Evolutionary conservation across 345 rosid species (phyloP), one percentile per base, ranked within the genome.

Genomic region (Ceriops decandra): DNA sequence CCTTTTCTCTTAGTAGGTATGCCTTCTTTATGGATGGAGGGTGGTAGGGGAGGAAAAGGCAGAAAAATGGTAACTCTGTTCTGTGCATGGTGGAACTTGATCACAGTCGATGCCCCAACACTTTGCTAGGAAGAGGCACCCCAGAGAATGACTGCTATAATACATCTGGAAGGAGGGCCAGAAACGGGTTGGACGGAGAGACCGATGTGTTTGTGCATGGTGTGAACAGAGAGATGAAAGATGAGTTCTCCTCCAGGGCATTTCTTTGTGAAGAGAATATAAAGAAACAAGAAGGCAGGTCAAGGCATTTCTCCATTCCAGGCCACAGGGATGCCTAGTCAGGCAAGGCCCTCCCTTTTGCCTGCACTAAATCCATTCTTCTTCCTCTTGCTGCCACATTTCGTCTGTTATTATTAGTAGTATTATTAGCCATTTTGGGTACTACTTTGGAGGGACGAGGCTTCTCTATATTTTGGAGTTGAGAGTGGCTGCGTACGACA

Each of bases 71-170:
- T 13, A 0, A 15, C 15, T 13, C 17, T 11, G 17, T 24, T 21
- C 30, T 24, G 28, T 56, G 28, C 59, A 56, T 11, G 16, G 9
- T 95, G 98, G 96, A 93, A 95, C 70, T 68, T 91, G 53, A 91
- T 95, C 17, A 91, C 90, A 96, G 96, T 95, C 0, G 96, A 91
- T 30, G 99, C 99, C 1, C 95, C 95, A 0, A 87, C 92, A 0
- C 97, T 95, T 2, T 91, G 86, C 77, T 81, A 84, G 22, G 86
- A 85, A 5, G 95, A 90, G 54, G 92, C 95, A 4, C 99, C 98
- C 0, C 95, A 96, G 69, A 85, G 99, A 74, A 95, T 90, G 99
- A 86, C 80, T 1, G 88, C 98, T 0, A 88, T 91, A 57, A 87
- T 72, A 88, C 96, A 0, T 95, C 93, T 0, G 99, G 96, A 24